Evolutionary conservation across 2,329 filamentous ascomycete species (phyloP), one percentile per base, ranked within the genome.

Genomic region (Aspergillus latus): DNA sequence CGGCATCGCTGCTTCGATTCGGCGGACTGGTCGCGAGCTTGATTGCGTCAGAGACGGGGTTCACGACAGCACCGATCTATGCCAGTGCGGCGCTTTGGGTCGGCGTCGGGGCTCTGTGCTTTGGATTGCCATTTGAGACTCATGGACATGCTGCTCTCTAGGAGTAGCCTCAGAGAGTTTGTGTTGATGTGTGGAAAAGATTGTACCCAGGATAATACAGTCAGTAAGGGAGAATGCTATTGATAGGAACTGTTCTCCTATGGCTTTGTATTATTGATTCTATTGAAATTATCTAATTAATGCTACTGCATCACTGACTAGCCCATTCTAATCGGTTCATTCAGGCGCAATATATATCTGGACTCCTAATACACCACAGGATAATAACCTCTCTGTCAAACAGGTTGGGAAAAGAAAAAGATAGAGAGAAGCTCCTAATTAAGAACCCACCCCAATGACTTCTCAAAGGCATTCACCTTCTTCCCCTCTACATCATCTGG

Each of bases 111-210:
- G 34, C 75, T 0, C 64, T 77, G 39, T 77, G 73, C 53, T 63
- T 79, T 42, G 74, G 69, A 1, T 53, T 79, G 54, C 77, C 77
- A 4, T 80, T 75, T 59, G 76, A 80, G 64, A 79, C 77, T 1
- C 73, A 76, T 57, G 65, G 65, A 3, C 64, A 66, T 55, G 52
- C 58, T 50, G 62, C 64, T n/a, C 51, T 67, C 15, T 68, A 57
- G 53, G 16, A 37, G 34, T 5, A 21, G 21, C 21, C 21, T 21
- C 21, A 21, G 21, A 21, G 21, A 21, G 21, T 21, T 21, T 21
- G 21, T 21, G 21, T 21, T 21, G 21, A 21, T 21, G 21, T 21
- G 21, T 21, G 21, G 21, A 21, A 21, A 21, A 21, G 21, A 21
- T 21, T 21, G 21, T 21, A 21, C 21, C 21, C 21, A 21, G 21